A percentile compares a stretch with the other conserved stretches of the same genome.
Evolutionary conservation across 1,284 basidiomycete species (phyloP).

Genomic region (Coniophora puteana): DNA sequence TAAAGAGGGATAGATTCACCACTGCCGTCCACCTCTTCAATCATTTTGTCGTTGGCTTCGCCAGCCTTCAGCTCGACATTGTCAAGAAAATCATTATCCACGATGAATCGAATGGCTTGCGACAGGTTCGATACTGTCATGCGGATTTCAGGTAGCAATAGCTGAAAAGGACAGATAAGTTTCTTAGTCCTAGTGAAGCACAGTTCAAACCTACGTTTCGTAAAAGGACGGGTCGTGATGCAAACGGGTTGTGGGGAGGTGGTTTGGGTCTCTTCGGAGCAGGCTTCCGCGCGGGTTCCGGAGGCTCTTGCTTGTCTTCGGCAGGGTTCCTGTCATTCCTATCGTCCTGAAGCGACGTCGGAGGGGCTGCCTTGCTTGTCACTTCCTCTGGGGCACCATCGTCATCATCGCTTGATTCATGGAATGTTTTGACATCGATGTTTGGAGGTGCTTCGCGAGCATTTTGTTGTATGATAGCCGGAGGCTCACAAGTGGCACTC

Average conservation of each 20-base stretch:
- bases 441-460: conserved; percentile 20
- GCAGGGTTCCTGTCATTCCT: neutral
- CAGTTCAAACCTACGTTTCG: conserved; percentile 53
- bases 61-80: conserved; percentile 83
- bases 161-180: conserved; percentile 36
- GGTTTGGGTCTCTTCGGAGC: conserved; percentile 47
- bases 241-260: conserved; percentile 64
- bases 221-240: conserved; percentile 61
- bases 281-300: conserved; percentile 23
- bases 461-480: too few species aligned
- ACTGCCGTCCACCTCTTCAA: conserved; percentile 53
- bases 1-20: conserved; percentile 7
- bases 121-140: conserved; percentile 91
- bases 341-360: conserved; percentile 3
- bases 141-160: conserved; percentile 87
- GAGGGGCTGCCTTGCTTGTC: conserved; percentile 49
- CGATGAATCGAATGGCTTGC: conserved; percentile 90
- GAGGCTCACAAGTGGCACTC: too few species aligned
- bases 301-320: conserved; percentile 3
- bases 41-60: conserved; percentile 66
- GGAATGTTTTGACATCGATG: conserved; percentile 1
- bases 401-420: conserved; percentile 21
- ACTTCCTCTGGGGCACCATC: conserved; percentile 56
- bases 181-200: neutral
- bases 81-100: conserved; percentile 86